Percentiles rank a stretch among this genome's conserved stretches.
Evolutionary conservation across 805 yeast genomes (phyloP).

Genomic region (Candida hungchunana): DNA sequence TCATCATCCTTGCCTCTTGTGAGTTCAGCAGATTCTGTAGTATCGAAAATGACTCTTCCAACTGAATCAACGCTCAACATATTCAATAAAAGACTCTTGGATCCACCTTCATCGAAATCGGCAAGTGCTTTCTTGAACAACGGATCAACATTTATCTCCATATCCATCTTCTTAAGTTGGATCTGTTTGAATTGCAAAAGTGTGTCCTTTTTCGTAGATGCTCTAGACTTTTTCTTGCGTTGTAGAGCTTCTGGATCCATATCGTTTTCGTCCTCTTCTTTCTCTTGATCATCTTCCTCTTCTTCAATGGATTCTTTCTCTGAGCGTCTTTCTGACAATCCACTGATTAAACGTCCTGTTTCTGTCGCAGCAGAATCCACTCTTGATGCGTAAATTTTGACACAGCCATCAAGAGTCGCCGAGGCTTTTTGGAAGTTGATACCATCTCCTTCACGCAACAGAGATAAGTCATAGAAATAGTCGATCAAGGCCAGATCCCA

Average conservation of each 20-base stretch:
- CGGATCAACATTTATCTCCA: constrained; percentile 67
- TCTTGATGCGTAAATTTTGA: constrained; percentile 84
- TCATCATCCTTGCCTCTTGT: constrained; percentile 12
- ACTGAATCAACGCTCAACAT: constrained; percentile 49
- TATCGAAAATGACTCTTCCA: constrained; percentile 63
- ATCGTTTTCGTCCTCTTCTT: constrained; percentile 20
- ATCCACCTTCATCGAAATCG: constrained; percentile 81
- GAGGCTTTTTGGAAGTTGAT: constrained; percentile 90
- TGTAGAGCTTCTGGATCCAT: constrained; percentile 24
- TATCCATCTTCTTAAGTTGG: constrained; percentile 52
- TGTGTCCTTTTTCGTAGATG: constrained; percentile 35
- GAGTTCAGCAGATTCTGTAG: constrained; percentile 31
- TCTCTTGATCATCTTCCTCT: constrained; percentile 20
- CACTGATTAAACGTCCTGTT: constrained; percentile 78
- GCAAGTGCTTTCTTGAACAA: constrained; percentile 69
- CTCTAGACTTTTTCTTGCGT: constrained; percentile 17
- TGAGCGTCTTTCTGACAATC: constrained; percentile 49
- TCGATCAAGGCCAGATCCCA: constrained; percentile 92
- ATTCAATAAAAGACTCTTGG: constrained; percentile 63
- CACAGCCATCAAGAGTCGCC: constrained; percentile 91
- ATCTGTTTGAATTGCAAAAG: constrained; percentile 48
- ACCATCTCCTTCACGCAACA: constrained; percentile 68
- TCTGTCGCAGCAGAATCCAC: constrained; percentile 91
- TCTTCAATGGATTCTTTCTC: constrained; percentile 22
- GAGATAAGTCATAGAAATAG: constrained; percentile 79